Evolutionary conservation across 1,139 yeast genomes (phyloP).

Genomic region (Yamadazyma friedrichii): DNA sequence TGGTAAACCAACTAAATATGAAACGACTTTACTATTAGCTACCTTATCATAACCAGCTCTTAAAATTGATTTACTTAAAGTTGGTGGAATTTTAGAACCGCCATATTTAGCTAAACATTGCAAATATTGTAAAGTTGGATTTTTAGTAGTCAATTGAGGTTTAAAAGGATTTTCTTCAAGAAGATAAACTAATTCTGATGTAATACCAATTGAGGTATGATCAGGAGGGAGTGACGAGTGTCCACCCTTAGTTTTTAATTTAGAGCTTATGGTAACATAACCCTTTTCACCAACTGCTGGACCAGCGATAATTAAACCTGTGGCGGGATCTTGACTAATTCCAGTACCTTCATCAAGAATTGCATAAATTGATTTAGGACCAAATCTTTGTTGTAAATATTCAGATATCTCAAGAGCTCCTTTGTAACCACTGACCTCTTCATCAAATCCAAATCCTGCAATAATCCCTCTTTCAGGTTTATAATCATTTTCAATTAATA

Average conservation of each 20-base stretch:
- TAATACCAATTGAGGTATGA: conserved; percentile 45
- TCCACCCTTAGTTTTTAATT: conserved; percentile 44
- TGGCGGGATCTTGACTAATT: conserved; percentile 23
- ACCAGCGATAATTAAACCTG: conserved; percentile 35
- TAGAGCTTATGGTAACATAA: conserved; percentile 30
- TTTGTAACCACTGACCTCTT: conserved; percentile 37
- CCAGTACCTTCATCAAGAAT: conserved; percentile 45
- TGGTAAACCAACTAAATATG: conserved; percentile 14
- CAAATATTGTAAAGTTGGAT: conserved; percentile 25
- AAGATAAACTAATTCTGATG: conserved; percentile 37
- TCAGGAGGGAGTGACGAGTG: conserved; percentile 48
- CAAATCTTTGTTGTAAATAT: conserved; percentile 30
- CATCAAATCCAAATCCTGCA: conserved; percentile 47
- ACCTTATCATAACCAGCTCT: conserved; percentile 33
- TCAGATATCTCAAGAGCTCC: conserved; percentile 29
- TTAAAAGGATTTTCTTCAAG: conserved; percentile 39
- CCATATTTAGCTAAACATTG: conserved; percentile 40
- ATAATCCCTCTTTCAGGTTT: conserved; percentile 36
- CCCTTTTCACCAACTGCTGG: conserved; percentile 47
- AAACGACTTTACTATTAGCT: conserved; percentile 29
- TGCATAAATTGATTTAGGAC: conserved; percentile 36
- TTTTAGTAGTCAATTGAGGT: conserved; percentile 29
- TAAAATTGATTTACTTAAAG: conserved; percentile 26
- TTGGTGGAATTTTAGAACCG: conserved; percentile 22
- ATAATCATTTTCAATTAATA: conserved; percentile 28